Evolutionary conservation across 495 filamentous ascomycete genomes (phyloP).

Genomic region (Choiromyces venosus): DNA sequence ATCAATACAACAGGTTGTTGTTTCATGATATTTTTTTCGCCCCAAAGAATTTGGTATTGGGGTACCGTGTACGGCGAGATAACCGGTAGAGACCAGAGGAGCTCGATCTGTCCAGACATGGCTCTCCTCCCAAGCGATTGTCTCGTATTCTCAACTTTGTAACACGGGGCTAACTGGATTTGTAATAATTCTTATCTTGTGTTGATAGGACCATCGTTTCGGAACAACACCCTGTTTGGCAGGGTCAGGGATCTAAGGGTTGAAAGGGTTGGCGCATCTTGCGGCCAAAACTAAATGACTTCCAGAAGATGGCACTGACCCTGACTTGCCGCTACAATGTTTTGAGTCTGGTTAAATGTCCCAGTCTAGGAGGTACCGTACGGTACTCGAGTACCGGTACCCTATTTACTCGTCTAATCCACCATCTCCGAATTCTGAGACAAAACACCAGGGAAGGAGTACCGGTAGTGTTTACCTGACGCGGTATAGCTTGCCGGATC

Average conservation of each 20-base stretch:
- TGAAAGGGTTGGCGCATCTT: background rate
- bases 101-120: too few species aligned
- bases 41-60: background rate
- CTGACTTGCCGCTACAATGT: background rate
- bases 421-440: too few species aligned
- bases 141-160: background rate
- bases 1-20: too few species aligned
- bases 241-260: background rate
- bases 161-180: background rate
- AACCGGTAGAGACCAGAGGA: too few species aligned
- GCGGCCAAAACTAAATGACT: background rate
- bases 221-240: background rate
- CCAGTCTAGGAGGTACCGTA: background rate
- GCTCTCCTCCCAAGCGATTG: background rate
- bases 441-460: too few species aligned
- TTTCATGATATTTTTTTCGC: too few species aligned
- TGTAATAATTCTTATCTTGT: background rate
- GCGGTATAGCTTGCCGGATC: too few species aligned
- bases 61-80: too few species aligned
- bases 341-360: background rate
- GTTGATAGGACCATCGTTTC: background rate
- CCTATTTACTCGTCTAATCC: too few species aligned
- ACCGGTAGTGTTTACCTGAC: too few species aligned
- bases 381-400: too few species aligned
- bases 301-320: background rate